Evolutionary conservation across 2,329 filamentous ascomycete species (phyloP), one percentile per base, ranked within the genome.

Genomic region (Neonectria punicea): DNA sequence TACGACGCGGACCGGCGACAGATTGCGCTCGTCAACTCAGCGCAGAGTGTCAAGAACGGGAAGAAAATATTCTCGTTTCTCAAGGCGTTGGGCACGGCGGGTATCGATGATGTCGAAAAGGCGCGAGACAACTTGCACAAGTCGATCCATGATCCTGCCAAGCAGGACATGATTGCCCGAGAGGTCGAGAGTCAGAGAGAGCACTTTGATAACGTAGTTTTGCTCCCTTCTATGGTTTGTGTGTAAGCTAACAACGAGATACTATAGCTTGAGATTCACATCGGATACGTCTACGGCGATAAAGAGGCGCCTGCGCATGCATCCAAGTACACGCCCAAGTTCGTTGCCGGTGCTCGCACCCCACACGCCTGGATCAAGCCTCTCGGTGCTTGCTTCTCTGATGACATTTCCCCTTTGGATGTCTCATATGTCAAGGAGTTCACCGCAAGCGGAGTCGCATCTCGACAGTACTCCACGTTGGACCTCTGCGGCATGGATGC

Each of bases 221-320:
- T 36, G 22, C 13, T 25, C 30, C 50, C 5, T 2, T 22, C 14
- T 41, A 2, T 11, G 11, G 1, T 34, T 9, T 47, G 3, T 2
- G 9, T 7, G 3, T 4, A 28, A 22, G 22, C 49, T 62, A 57
- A 57, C 18, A 32, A 14, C 18, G 6, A 9, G 13, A 18, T 7
- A 6, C 28, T 47, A 6, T 4, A 63, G 61, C 76, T 82, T 7
- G 79, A 78, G 39, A 73, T 83, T 7, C 81, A 83, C 53, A 81
- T 83, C 56, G 81, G 81, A 2, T 83, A 82, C 57, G 75, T 82
- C 0, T 83, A 83, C 63, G 80, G 80, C 3, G 69, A 72, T 14
- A 70, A 61, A 2, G 53, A 70, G 6, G 71, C 77, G 4, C 80
- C 80, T 0, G 44, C 70, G 0, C 75, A 80, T 65, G 80, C 80